A percentile compares a stretch with the other conserved stretches of the same genome.
These are phyloP conservation scores for Marasmius oreades DNA, from an alignment of 1,284 basidiomycete genomes.

Conservation along the genomic window DNA sequence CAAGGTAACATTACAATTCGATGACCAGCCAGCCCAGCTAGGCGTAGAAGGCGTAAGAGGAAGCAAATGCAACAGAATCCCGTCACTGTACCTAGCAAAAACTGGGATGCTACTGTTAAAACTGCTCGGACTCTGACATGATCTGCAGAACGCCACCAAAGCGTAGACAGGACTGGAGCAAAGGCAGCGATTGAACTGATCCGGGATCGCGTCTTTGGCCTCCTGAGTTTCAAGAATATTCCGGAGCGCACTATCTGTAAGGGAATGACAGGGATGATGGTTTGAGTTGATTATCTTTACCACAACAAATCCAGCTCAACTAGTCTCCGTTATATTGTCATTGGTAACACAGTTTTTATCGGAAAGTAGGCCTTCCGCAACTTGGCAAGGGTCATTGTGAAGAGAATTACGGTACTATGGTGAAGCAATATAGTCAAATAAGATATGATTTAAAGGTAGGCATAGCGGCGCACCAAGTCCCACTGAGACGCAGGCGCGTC, in stretches of 20 bases:
- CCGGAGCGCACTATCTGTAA: no score
- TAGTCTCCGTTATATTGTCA: not conserved
- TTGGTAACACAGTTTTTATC: not conserved
- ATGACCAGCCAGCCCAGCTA: no score
- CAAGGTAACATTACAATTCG: no score
- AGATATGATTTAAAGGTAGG: no score
- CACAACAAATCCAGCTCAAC: not conserved
- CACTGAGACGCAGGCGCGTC: not conserved
- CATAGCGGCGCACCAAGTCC: no score
- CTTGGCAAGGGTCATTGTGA: not conserved
- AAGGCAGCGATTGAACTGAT: not conserved
- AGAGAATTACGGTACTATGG: not conserved
- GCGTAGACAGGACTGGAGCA: constrained; percentile 22
- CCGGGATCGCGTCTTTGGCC: not conserved
- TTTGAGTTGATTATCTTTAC: not conserved
- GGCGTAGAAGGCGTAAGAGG: no score
- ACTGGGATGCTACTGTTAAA: not conserved
- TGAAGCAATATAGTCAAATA: no score
- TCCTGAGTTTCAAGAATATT: not conserved
- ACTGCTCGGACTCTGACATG: constrained; percentile 16
- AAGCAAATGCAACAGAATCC: no score
- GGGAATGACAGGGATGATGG: not conserved
- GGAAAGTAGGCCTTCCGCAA: not conserved
- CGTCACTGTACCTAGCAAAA: not conserved
- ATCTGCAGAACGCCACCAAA: constrained; percentile 21